Evolutionary conservation across 306 rosid genomes (phyloP).

Genomic region (Cucurbita maxima): DNA sequence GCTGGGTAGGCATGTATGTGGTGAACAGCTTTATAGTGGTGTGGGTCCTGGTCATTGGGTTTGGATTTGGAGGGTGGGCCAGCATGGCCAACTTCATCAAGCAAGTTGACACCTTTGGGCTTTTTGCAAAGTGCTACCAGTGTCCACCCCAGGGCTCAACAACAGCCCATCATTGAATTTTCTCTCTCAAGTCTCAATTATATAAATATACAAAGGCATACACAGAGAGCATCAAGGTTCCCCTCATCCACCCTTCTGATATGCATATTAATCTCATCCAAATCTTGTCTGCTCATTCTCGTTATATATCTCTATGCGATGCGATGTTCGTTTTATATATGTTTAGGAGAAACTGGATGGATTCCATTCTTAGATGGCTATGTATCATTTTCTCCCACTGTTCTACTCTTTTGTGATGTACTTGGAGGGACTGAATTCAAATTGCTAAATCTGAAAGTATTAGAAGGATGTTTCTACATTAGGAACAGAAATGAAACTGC

Average conservation of each 20-base stretch:
- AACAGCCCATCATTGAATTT: slow-evolving; percentile 30
- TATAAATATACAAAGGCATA: neutral
- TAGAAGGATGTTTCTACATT: neutral
- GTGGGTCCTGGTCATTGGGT: slow-evolving; percentile 67
- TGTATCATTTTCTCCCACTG: neutral
- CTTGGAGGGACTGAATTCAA: neutral
- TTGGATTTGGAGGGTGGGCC: slow-evolving; percentile 97
- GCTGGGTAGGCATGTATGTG: slow-evolving; percentile 54
- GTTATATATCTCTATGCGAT: neutral
- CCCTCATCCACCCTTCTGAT: neutral
- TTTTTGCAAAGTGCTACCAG: slow-evolving; percentile 86
- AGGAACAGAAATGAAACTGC: neutral
- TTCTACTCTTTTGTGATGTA: neutral
- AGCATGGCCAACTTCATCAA: slow-evolving; percentile 77
- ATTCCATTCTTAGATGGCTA: neutral
- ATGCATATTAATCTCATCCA: neutral
- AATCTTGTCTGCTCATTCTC: neutral
- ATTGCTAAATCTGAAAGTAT: neutral
- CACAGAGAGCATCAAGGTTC: slow-evolving; percentile 14
- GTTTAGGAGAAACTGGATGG: neutral
- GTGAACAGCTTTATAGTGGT: slow-evolving; percentile 59
- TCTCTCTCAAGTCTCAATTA: slow-evolving; percentile 4
- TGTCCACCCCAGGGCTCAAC: slow-evolving; percentile 26
- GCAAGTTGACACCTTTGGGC: slow-evolving; percentile 72
- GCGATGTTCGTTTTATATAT: neutral